These are phyloP conservation scores for Eucalyptus erythrocorys DNA, from an alignment of 345 rosid species.

Conservation along the genomic window DNA sequence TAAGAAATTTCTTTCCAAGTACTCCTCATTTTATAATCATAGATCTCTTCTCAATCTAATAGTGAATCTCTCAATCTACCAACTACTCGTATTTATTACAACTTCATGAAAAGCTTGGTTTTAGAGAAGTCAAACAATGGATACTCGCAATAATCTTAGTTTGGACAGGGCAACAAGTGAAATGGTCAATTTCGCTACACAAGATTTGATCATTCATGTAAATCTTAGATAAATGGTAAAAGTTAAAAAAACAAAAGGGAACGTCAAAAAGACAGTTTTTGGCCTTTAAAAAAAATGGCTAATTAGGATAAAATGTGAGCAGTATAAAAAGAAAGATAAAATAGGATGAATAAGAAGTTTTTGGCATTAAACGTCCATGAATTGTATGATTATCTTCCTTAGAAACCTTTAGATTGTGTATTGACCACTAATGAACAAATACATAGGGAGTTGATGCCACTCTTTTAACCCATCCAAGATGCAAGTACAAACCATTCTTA, in stretches of 20 bases:
- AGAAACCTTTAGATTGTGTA: not conserved
- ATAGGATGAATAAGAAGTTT: not conserved
- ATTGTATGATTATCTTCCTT: not conserved
- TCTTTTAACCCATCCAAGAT: not conserved
- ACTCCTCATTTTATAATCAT: too few relatives aligned
- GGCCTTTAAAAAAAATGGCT: not conserved
- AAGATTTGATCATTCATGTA: not conserved
- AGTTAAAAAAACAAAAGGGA: not conserved
- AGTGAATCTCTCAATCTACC: not conserved
- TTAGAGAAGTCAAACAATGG: not conserved
- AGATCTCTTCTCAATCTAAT: not conserved
- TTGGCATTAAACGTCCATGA: not conserved
- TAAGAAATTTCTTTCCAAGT: too few relatives aligned
- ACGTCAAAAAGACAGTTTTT: not conserved
- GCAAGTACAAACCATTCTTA: not conserved
- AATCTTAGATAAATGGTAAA: not conserved
- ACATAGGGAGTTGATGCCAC: not conserved
- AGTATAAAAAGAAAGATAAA: rapidly evolving
- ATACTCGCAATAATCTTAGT: not conserved
- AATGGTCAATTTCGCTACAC: not conserved
- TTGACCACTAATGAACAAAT: not conserved
- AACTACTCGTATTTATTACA: too few relatives aligned
- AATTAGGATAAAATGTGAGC: not conserved
- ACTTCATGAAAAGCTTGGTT: not conserved
- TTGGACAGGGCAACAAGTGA: not conserved